phyloP scores from a whole-genome alignment of 2,329 filamentous ascomycete genomes.

The Colletotrichum endophyticum region DNA sequence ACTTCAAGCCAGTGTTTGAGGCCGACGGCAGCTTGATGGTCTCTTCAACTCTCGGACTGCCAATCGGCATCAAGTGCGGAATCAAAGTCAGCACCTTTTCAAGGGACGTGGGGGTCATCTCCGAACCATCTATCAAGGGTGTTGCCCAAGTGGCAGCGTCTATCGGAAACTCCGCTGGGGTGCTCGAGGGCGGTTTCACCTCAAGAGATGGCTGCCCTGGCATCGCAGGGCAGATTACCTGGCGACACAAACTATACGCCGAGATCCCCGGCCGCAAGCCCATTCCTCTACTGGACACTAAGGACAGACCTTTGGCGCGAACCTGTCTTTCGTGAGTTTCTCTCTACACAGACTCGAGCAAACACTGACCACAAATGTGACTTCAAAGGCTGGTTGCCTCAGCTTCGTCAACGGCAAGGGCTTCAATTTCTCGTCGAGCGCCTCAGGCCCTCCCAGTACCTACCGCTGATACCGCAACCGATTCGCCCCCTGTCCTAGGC shows the following conservation, averaged over 20 bases:
- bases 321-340: constrained; percentile 28
- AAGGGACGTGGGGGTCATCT: constrained; percentile 25
- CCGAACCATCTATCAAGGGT: constrained; percentile 32
- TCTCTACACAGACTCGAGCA: not conserved
- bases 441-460: not conserved
- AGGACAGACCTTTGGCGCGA: constrained; percentile 22
- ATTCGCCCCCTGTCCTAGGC: not conserved
- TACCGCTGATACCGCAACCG: not conserved
- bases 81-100: constrained; percentile 26
- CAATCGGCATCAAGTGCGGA: constrained; percentile 29
- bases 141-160: constrained; percentile 23
- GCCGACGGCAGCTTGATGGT: constrained; percentile 29
- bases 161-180: not conserved
- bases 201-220: constrained; percentile 28
- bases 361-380: not conserved
- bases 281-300: constrained; percentile 25
- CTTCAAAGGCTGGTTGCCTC: not conserved
- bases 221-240: constrained; percentile 29
- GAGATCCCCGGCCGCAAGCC: constrained; percentile 21
- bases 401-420: not conserved
- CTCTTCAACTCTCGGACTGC: constrained; percentile 30
- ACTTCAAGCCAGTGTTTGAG: constrained; percentile 32
- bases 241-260: constrained; percentile 29
- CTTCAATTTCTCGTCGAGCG: not conserved
- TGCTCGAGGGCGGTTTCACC: constrained; percentile 23